A percentile compares a stretch with the other conserved stretches of the same genome.
phyloP scores from a whole-genome alignment of 345 rosid genomes.

The Citrus inodora region DNA sequence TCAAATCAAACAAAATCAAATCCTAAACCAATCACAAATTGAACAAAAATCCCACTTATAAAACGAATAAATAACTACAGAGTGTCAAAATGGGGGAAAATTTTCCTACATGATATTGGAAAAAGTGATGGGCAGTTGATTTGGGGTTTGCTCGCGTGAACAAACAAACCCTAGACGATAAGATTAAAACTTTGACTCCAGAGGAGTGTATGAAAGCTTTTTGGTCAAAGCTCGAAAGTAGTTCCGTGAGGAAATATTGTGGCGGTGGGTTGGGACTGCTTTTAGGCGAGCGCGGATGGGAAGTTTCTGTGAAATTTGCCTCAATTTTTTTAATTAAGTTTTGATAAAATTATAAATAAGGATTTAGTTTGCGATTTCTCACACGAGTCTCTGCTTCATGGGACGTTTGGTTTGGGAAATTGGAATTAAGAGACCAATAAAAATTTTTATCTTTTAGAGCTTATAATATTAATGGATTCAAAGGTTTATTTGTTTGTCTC shows the following conservation, averaged over 20 bases:
- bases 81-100: background rate
- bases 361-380: background rate
- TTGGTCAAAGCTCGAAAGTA: background rate
- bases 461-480: too few relatives aligned
- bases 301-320: constrained; percentile 3
- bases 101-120: background rate
- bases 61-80: background rate
- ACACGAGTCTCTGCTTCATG: background rate
- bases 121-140: background rate
- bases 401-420: too few relatives aligned
- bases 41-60: background rate
- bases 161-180: constrained; percentile 12
- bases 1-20: background rate
- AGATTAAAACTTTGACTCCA: background rate
- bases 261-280: background rate
- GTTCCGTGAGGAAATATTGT: background rate
- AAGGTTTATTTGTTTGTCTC: too few relatives aligned
- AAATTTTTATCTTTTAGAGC: too few relatives aligned
- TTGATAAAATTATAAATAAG: too few relatives aligned
- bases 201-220: background rate
- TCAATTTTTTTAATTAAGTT: background rate
- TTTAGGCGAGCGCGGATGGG: background rate
- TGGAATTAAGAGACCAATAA: too few relatives aligned
- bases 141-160: background rate
- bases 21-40: background rate